Percentiles rank a stretch among this genome's conserved stretches.
phyloP scores from a whole-genome alignment of 2,329 filamentous ascomycete species.

The Ceratocystis variospora region DNA sequence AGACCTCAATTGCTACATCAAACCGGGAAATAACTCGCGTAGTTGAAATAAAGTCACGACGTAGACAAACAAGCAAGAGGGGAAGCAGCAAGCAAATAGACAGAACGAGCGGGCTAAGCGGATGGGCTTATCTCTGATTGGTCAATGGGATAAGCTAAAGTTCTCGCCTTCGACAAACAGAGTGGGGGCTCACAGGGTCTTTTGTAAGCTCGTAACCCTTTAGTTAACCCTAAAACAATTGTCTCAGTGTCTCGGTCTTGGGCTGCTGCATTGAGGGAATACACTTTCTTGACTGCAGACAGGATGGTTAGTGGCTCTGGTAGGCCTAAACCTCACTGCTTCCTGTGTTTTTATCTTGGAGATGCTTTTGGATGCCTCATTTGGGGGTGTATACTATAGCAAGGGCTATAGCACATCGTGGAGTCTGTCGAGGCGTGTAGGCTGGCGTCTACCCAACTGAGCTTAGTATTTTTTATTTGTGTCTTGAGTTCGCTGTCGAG shows the following conservation, averaged over 20 bases:
- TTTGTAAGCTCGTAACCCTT: not conserved
- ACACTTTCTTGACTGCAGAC: too few species aligned
- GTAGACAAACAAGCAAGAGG: not conserved
- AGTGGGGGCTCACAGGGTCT: not conserved
- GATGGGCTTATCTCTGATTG: not conserved
- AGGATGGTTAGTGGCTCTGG: too few species aligned
- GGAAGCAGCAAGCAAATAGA: not conserved
- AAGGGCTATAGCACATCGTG: not conserved
- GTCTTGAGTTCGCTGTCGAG: not conserved
- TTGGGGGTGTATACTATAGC: not conserved
- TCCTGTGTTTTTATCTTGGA: not conserved
- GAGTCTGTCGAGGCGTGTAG: not conserved
- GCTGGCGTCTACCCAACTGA: not conserved
- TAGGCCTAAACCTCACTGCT: too few species aligned
- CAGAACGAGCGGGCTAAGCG: not conserved
- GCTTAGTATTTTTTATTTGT: not conserved
- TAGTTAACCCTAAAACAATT: not conserved
- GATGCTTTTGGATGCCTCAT: not conserved
- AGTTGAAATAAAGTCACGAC: constrained; percentile 4
- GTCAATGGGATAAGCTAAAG: constrained; percentile 1
- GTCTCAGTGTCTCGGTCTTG: too few species aligned
- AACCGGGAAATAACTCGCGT: not conserved
- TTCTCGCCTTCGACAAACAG: not conserved
- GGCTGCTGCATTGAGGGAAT: too few species aligned
- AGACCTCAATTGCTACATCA: not conserved